Conservation (phyloP, 2,329 filamentous ascomycete species). For the Penicillium glabrum region DNA sequence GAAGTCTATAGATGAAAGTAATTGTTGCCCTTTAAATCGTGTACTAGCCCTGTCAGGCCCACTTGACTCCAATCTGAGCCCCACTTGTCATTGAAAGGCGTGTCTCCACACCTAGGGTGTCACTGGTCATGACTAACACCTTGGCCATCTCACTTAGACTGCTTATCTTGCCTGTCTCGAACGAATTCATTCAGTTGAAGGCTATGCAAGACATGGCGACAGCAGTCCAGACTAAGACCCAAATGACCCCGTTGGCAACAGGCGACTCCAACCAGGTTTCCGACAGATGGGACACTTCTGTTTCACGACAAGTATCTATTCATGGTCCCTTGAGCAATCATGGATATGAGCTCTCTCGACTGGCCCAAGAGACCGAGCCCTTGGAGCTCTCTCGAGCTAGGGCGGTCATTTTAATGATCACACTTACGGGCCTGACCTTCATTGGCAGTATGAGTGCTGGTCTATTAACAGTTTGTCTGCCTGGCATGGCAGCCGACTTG, state of each 20-base stretch:
- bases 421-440: slow-evolving; percentile 30
- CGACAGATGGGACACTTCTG: neutral
- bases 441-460: slow-evolving; percentile 32
- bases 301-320: neutral
- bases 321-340: neutral
- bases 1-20: too few species aligned
- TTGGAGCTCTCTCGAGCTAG: slow-evolving; percentile 5
- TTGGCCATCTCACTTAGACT: too few species aligned
- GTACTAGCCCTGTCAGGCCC: neutral
- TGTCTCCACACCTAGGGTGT: neutral
- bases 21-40: too few species aligned
- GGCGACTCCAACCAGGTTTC: neutral
- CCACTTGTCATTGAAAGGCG: neutral
- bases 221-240: neutral
- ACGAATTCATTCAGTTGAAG: too few species aligned
- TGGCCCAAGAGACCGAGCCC: neutral
- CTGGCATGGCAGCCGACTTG: slow-evolving; percentile 28
- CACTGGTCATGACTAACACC: neutral
- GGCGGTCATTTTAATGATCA: slow-evolving; percentile 23
- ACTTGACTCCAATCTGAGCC: neutral
- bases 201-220: neutral
- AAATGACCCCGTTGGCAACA: neutral
- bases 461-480: slow-evolving; percentile 28
- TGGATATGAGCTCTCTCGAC: neutral
- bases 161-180: too few species aligned